phyloP scores from a whole-genome alignment of 2,329 filamentous ascomycete genomes.

The Aspergillus novoparasiticus region DNA sequence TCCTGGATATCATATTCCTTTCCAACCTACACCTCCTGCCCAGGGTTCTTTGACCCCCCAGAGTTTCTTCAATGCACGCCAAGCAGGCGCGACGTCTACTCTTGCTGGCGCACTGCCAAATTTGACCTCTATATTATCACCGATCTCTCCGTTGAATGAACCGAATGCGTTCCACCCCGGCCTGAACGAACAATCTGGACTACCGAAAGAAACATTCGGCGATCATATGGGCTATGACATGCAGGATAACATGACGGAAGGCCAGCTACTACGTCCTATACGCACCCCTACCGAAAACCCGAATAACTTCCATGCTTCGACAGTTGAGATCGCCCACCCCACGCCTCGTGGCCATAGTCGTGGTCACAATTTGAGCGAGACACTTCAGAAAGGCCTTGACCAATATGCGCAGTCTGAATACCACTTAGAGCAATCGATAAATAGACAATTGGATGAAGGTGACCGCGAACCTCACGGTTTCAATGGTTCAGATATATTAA shows the following conservation, averaged over 20 bases:
- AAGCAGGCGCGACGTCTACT: constrained; percentile 61
- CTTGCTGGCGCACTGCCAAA: constrained; percentile 47
- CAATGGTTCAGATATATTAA: constrained; percentile 32
- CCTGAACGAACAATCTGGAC: constrained; percentile 23
- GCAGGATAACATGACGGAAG: constrained; percentile 24
- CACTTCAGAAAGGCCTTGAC: constrained; percentile 80
- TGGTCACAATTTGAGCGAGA: constrained; percentile 73
- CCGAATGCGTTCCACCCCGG: constrained; percentile 42
- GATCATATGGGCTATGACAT: constrained; percentile 33
- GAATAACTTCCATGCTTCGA: constrained; percentile 45
- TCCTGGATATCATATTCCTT: constrained; percentile 69
- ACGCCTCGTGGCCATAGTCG: constrained; percentile 58
- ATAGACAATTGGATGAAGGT: constrained; percentile 76
- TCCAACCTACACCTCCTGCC: constrained; percentile 62
- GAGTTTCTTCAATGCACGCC: constrained; percentile 46
- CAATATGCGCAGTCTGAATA: constrained; percentile 70
- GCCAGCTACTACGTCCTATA: constrained; percentile 30
- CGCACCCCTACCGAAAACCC: constrained; percentile 35
- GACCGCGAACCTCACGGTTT: constrained; percentile 53
- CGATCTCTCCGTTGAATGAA: constrained; percentile 65
- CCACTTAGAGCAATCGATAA: constrained; percentile 77
- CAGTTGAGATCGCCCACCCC: constrained; percentile 60
- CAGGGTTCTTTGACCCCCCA: constrained; percentile 44
- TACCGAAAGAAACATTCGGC: constrained; percentile 29
- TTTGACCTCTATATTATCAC: constrained; percentile 59